Conservation (phyloP, 805 yeast species). For the Lachancea nothofagi region DNA sequence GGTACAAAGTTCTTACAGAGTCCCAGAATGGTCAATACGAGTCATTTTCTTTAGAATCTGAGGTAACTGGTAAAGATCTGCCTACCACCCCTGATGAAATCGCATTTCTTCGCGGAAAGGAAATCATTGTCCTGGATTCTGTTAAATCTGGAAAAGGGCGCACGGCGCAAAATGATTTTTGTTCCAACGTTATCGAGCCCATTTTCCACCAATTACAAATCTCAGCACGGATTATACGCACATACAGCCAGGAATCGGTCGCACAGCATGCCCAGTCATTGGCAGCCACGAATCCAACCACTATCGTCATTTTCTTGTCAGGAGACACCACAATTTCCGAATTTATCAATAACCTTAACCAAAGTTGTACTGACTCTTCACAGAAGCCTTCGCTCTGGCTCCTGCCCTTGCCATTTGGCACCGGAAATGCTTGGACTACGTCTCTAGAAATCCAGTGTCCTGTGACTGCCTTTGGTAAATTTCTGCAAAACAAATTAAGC, state of each 20-base stretch:
- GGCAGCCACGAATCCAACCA: slow-evolving; percentile 13
- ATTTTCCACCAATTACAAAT: slow-evolving; percentile 38
- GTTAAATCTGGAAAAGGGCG: slow-evolving; percentile 36
- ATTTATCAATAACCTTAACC: slow-evolving; percentile 49
- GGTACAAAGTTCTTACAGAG: slow-evolving; percentile 10
- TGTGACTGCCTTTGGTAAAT: slow-evolving; percentile 32
- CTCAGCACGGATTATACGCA: slow-evolving; percentile 38
- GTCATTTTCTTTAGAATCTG: slow-evolving; percentile 11
- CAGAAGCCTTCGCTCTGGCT: slow-evolving; percentile 15
- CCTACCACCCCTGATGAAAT: neutral
- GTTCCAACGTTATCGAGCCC: slow-evolving; percentile 41
- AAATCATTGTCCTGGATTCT: slow-evolving; percentile 34
- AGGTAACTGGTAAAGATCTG: slow-evolving; percentile 1
- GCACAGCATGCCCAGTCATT: slow-evolving; percentile 36
- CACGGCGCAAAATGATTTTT: slow-evolving; percentile 34
- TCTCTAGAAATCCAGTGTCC: slow-evolving; percentile 45
- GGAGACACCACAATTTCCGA: slow-evolving; percentile 87
- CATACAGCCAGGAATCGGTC: slow-evolving; percentile 39
- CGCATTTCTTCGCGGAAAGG: neutral
- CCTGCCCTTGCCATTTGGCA: slow-evolving; percentile 62
- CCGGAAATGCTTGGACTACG: slow-evolving; percentile 76
- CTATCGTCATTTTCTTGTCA: slow-evolving; percentile 57
- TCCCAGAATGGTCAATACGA: slow-evolving; percentile 13
- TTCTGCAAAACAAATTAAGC: slow-evolving; percentile 25
- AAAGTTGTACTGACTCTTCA: slow-evolving; percentile 3